Percentiles rank a stretch among this genome's conserved stretches.
Conservation (phyloP, 2,329 filamentous ascomycete genomes). For the Calonectria pauciramosa region DNA sequence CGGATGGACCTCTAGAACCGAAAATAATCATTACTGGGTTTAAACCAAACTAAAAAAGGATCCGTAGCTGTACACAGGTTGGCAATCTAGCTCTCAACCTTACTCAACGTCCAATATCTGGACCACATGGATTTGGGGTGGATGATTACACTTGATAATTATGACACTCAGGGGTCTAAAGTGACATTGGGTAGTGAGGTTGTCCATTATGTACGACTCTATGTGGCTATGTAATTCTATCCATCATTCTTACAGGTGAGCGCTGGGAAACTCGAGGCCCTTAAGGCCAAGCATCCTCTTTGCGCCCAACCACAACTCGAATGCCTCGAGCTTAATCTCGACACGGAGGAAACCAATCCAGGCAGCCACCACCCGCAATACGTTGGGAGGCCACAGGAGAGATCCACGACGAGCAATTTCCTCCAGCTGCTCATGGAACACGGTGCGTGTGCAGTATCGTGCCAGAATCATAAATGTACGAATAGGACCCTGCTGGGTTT, state of each 20-base stretch:
- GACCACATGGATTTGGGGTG: not conserved
- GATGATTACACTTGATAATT: too few species aligned
- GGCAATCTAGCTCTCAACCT: not conserved
- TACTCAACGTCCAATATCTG: not conserved
- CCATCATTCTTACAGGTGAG: conserved; percentile 38
- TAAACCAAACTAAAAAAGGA: not conserved
- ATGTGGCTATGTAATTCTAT: conserved; percentile 33
- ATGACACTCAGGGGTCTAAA: not conserved
- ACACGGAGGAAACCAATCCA: conserved; percentile 72
- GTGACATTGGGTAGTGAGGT: not conserved
- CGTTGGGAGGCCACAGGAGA: conserved; percentile 70
- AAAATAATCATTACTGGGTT: not conserved
- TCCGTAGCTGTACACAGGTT: not conserved
- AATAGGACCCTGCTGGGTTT: conserved; percentile 77
- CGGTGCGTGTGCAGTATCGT: conserved; percentile 76
- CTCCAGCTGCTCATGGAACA: conserved; percentile 75
- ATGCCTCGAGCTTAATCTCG: conserved; percentile 72
- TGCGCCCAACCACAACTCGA: conserved; percentile 72
- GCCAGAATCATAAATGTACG: conserved; percentile 78
- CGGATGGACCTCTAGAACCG: not conserved
- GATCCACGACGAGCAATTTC: conserved; percentile 66
- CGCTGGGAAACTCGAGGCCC: conserved; percentile 43
- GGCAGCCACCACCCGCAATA: conserved; percentile 66
- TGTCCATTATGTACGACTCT: conserved; percentile 39
- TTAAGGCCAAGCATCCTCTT: conserved; percentile 62